phyloP scores from a whole-genome alignment of 108 stramenopile genomes.

The Cyclotella baltica region DNA sequence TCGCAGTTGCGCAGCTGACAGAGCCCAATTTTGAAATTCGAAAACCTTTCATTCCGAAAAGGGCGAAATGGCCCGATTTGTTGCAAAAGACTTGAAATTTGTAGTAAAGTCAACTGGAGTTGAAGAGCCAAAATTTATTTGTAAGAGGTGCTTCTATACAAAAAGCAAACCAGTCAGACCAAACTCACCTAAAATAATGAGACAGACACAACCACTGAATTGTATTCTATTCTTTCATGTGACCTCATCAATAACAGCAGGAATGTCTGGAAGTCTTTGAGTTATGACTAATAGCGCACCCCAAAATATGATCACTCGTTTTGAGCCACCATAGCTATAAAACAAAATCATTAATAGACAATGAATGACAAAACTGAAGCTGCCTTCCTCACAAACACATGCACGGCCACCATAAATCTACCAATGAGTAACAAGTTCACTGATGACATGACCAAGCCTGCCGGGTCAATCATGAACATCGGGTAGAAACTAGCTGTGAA shows the following conservation, averaged over 20 bases:
- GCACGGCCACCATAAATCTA: constrained; percentile 92
- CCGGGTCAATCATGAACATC: constrained; percentile 76
- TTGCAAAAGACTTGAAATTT: no score
- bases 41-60: no score
- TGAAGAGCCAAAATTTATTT: not conserved
- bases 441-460: constrained; percentile 84
- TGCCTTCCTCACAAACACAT: constrained; percentile 61
- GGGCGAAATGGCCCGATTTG: no score
- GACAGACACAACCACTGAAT: not conserved
- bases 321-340: constrained; percentile 37
- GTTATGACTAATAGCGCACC: constrained; percentile 61
- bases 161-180: not conserved
- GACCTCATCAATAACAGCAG: constrained; percentile 71
- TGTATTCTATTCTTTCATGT: constrained; percentile 62
- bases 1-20: no score
- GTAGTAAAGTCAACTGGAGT: constrained; percentile 52
- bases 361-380: constrained; percentile 55
- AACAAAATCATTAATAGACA: constrained; percentile 56
- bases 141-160: not conserved
- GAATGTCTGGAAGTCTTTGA: constrained; percentile 69
- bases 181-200: constrained; percentile 5
- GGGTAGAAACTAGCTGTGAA: constrained; percentile 90
- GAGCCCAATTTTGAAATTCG: no score
- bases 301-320: constrained; percentile 61
- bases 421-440: constrained; percentile 91